Base-by-base conservation (phyloP, 345 rosid genomes). In the Corchorus olitorius region DNA sequence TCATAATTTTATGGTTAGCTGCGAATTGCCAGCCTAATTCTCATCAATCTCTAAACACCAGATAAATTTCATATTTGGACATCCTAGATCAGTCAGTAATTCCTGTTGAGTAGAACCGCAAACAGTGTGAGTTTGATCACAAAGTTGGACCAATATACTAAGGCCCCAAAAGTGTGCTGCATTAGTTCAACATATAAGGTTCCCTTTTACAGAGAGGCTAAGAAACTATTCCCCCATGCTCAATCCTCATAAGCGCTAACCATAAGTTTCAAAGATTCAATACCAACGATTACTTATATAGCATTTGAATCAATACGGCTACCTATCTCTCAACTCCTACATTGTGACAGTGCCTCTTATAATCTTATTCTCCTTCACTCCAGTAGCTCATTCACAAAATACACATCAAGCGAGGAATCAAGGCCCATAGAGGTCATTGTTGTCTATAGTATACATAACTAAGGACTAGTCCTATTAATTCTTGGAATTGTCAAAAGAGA, bases 231-330 rank as follows among this genome's bases (percentile, higher is more conserved):
- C 41, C 22, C 34, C 34, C 34, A 56, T 67, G 34, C 58, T 59
- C 60, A 50, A 69, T 10, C 52, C 12, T 46, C 17, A 54, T 43
- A 52, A 22, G 65, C 65, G 37, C 48, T 20, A 53, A 19, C 9
- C n/a, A 65, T 65, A 46, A 53, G 14, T 65, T 41, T 22, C 63
- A 19, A 20, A 65, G 61, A 48, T 53, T 27, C 78, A 64, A 43
- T 48, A 34, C 46, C 67, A 33, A 16, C 20, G 6, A 53, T 19
- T 10, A 11, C 13, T 50, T 72, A 50, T 61, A 12, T 60, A 60
- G 59, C 50, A 52, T 52, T 66, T 65, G 43, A 63, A 66, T 43
- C 45, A 60, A 43, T 17, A 39, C 19, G 33, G 41, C 41, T 39
- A 75, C 14, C 45, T 14, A 45, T 14, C 20, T 27, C 58, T 49